Percentiles rank a stretch among this genome's conserved stretches.
Conservation (phyloP, 257 asterid genomes). For the Voacanga thouarsii region DNA sequence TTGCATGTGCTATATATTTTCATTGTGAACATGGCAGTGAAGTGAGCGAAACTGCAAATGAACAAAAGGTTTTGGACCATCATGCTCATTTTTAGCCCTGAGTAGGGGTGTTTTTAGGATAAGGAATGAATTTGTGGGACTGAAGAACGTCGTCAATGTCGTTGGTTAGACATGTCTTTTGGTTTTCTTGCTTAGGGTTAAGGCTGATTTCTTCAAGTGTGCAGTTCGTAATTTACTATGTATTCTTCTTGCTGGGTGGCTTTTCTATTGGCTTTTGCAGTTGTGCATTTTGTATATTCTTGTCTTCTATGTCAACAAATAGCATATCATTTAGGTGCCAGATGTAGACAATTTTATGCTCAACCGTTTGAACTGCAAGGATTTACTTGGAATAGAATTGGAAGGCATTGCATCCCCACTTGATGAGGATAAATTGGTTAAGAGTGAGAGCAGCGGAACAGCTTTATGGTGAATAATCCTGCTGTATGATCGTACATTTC, state of each 20-base stretch:
- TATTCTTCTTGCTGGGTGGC: neutral
- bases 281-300: too few species aligned
- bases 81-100: neutral
- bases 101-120: neutral
- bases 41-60: neutral
- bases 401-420: too few species aligned
- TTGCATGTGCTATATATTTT: neutral
- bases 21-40: neutral
- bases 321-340: too few species aligned
- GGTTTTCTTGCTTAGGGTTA: neutral
- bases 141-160: neutral
- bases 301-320: too few species aligned
- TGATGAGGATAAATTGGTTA: too few species aligned
- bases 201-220: neutral
- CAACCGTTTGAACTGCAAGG: neutral
- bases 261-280: neutral
- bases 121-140: neutral
- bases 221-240: neutral
- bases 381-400: neutral
- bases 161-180: neutral
- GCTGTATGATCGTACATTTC: neutral
- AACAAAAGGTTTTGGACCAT: neutral
- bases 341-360: too few species aligned
- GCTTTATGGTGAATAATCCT: neutral
- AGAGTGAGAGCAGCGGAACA: too few species aligned